A percentile compares a stretch with the other conserved stretches of the same genome.
phyloP scores from a whole-genome alignment of 1,284 basidiomycete species.

The Singerocomus inundabilis region DNA sequence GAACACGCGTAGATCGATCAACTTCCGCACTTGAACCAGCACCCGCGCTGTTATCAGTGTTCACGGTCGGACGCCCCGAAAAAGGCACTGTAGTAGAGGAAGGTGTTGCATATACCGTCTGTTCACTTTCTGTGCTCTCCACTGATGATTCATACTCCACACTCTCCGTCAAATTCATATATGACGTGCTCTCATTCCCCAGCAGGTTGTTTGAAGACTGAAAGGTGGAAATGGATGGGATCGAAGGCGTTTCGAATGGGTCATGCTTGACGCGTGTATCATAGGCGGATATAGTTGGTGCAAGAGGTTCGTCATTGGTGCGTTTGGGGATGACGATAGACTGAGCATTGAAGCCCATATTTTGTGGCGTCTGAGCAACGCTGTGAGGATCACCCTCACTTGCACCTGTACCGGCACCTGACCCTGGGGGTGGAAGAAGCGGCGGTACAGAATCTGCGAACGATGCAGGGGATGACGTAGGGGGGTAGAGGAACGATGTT shows the following conservation, averaged over 20 bases:
- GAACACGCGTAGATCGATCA: not conserved
- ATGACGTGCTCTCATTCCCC: conserved; percentile 3
- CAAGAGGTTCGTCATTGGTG: conserved; percentile 31
- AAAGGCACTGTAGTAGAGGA: conserved; percentile 9
- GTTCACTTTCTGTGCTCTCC: conserved; percentile 14
- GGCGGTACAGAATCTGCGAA: conserved; percentile 9
- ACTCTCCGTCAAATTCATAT: not conserved
- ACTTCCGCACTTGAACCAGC: not conserved
- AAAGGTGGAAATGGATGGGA: conserved; percentile 30
- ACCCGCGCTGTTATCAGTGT: not conserved
- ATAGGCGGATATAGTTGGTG: conserved; percentile 26
- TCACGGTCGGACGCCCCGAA: conserved; percentile 1
- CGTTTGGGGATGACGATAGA: conserved; percentile 27
- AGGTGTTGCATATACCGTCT: conserved; percentile 23
- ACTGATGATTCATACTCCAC: conserved; percentile 6
- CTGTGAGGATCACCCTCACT: conserved; percentile 3
- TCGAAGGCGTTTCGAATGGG: conserved; percentile 30
- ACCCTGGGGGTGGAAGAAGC: conserved; percentile 18
- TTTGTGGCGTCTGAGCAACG: conserved; percentile 4
- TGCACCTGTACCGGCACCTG: not conserved
- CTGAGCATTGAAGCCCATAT: conserved; percentile 9
- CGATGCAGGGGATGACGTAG: conserved; percentile 7
- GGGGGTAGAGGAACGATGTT: conserved; percentile 30
- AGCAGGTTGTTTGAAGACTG: conserved; percentile 21
- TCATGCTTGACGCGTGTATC: conserved; percentile 10